phyloP scores from a whole-genome alignment of 495 filamentous ascomycete genomes.

The Aspergillus panamensis region DNA sequence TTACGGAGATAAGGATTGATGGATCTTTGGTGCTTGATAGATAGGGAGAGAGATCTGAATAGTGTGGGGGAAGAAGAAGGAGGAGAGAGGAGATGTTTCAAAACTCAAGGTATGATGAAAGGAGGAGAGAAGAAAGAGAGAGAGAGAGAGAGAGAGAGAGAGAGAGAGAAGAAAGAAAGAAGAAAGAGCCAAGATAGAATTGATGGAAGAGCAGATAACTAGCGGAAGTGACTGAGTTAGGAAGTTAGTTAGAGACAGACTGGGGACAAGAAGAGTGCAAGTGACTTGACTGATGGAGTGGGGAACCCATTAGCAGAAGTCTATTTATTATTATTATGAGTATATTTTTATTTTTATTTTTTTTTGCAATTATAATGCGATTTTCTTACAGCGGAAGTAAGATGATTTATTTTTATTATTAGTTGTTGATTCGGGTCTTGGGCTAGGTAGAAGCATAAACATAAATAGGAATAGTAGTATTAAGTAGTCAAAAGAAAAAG shows the following conservation, averaged over 20 bases:
- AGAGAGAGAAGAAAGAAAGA: constrained; percentile 9
- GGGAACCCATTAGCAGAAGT: constrained; percentile 13
- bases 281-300: constrained; percentile 7
- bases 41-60: too few relatives aligned
- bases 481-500: background rate
- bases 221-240: constrained; percentile 12
- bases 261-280: background rate
- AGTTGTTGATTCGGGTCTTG: background rate
- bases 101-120: background rate
- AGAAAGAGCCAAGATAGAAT: constrained; percentile 11
- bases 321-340: constrained; percentile 3
- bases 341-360: background rate
- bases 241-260: constrained; percentile 14
- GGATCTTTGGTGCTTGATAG: too few relatives aligned
- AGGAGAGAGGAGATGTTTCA: background rate
- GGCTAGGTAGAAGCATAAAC: background rate
- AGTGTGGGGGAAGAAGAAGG: constrained; percentile 3
- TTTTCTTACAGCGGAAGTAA: background rate
- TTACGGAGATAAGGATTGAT: background rate
- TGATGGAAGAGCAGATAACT: constrained; percentile 17
- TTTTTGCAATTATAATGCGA: background rate
- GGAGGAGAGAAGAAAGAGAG: constrained; percentile 9
- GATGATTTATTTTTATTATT: background rate
- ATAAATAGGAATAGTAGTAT: too few relatives aligned
- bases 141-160: constrained; percentile 7